Evolutionary conservation across 768 basidiomycete genomes (phyloP), one percentile per base, ranked within the genome.

Genomic region (Rhodotorula graminis): DNA sequence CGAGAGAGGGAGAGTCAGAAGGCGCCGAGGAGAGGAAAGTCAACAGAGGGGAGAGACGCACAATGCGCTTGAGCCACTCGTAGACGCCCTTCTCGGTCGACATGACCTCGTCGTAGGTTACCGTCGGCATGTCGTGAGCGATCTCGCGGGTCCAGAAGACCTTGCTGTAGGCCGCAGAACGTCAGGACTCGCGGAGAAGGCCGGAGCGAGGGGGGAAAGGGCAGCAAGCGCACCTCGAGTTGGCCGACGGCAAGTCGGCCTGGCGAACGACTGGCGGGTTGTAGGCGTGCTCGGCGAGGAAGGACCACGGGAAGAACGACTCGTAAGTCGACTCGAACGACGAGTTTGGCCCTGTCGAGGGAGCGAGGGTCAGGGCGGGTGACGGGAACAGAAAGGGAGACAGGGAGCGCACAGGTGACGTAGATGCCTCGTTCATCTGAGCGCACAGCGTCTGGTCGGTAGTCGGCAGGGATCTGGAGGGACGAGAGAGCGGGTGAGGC

Each of bases 291-390:
- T 82, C 79, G 77, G 84, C 84, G 8, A 97, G 85, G 89, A 93
- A 95, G 50, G 86, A 82, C 89, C 92, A 92, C 0, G 94, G 92
- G 78, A 91, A 97, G 62, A 89, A 75, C 0, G 93, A 94, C n/a
- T 84, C 81, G 79, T 97, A 94, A 2, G 84, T 82, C 62, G 85
- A 82, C 44, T 72, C 19, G 85, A 81, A 5, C 85, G 85, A 10
- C 85, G 86, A 29, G 21, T 58, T 47, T 1, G 72, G 74, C 73
- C 76, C 71, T 77, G 70, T 9, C 5, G 9, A 37, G 9, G 37
- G 9, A 9, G 37, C 37, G 37, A 37, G 37, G 37, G 37, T 37
- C 37, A 37, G 37, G 5, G 37, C 5, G 37, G 37, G n/a, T n/a
- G n/a, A n/a, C 58, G 27, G 9, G 11, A 25, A 18, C 1, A 0